Percentiles rank a stretch among this genome's conserved stretches.
These are phyloP conservation scores for Petasospora rhodanensis DNA, from an alignment of 1,139 yeast genomes.

Conservation along the genomic window DNA sequence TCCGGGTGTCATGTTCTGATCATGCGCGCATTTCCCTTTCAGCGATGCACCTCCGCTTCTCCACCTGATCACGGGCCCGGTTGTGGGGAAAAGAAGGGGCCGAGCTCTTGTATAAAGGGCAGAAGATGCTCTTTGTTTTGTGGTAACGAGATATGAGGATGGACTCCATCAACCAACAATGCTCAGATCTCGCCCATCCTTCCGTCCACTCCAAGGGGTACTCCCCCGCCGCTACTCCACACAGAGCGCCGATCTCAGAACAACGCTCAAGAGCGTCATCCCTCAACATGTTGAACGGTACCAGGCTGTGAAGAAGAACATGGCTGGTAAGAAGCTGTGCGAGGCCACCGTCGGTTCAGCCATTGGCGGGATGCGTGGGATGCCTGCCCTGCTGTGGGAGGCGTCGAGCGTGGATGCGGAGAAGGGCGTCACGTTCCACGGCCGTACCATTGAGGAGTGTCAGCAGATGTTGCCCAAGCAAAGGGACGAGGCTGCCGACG, in stretches of 20 bases:
- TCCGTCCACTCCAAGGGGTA: too few relatives aligned
- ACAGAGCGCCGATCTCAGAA: slow-evolving; percentile 29
- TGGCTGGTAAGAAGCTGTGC: slow-evolving; percentile 32
- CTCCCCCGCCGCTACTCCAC: slow-evolving; percentile 14
- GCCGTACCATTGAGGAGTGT: slow-evolving; percentile 47
- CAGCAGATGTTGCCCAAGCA: slow-evolving; percentile 41
- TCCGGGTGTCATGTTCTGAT: too few relatives aligned
- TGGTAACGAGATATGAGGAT: too few relatives aligned
- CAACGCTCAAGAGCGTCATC: slow-evolving; percentile 35
- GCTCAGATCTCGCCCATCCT: too few relatives aligned
- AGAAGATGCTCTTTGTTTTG: too few relatives aligned
- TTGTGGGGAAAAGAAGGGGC: too few relatives aligned
- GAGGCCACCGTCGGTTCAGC: slow-evolving; percentile 40
- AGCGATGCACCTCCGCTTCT: too few relatives aligned
- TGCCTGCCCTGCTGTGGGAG: slow-evolving; percentile 49
- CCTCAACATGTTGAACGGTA: slow-evolving; percentile 38
- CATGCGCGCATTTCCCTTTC: too few relatives aligned
- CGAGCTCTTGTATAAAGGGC: too few relatives aligned
- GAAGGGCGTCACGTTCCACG: slow-evolving; percentile 52
- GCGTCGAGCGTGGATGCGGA: slow-evolving; percentile 49
- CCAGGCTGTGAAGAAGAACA: slow-evolving; percentile 34
- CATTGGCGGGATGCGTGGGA: slow-evolving; percentile 55
- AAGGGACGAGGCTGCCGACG: slow-evolving; percentile 29
- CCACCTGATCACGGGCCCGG: too few relatives aligned
- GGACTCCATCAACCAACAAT: too few relatives aligned